phyloP scores from a whole-genome alignment of 176 grass and related monocot genomes.

The Rhynchospora tenuis region DNA sequence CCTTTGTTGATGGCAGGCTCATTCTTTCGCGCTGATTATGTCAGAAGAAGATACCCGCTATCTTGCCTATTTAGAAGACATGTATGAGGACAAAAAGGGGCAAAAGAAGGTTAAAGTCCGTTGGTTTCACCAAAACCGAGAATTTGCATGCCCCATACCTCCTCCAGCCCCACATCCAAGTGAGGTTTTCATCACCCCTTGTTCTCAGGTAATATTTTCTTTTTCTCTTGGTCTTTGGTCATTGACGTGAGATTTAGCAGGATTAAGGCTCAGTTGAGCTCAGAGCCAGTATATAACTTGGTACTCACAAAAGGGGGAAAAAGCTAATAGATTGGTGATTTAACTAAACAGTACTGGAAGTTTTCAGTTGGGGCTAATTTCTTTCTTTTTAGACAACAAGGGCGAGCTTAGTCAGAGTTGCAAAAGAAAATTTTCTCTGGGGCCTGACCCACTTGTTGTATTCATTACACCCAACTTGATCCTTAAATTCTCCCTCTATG shows the following conservation, averaged over 20 bases:
- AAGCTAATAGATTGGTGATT: not conserved
- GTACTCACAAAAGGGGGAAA: not conserved
- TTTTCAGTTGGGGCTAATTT: not conserved
- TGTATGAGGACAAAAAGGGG: constrained; percentile 99
- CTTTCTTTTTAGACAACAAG: not conserved
- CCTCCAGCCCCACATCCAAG: constrained; percentile 86
- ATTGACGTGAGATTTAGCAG: not conserved
- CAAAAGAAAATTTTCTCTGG: not conserved
- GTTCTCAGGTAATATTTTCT: constrained; percentile 55
- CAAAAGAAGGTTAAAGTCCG: constrained; percentile 97
- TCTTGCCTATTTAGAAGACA: constrained; percentile 98
- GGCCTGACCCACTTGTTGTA: not conserved
- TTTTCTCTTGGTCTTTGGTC: not conserved
- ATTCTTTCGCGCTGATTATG: constrained; percentile 88
- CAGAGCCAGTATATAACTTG: not conserved
- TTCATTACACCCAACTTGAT: not conserved
- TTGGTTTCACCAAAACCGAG: constrained; percentile 98
- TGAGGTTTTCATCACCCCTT: constrained; percentile 98
- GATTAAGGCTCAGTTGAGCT: not conserved
- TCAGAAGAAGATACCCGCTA: constrained; percentile 84
- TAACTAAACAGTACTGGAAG: not conserved
- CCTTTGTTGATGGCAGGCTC: constrained; percentile 35
- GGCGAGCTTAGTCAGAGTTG: not conserved
- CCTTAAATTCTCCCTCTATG: not conserved
- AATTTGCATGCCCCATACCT: constrained; percentile 87